Conservation (phyloP, 306 rosid genomes). For the Pyrus betulifolia region DNA sequence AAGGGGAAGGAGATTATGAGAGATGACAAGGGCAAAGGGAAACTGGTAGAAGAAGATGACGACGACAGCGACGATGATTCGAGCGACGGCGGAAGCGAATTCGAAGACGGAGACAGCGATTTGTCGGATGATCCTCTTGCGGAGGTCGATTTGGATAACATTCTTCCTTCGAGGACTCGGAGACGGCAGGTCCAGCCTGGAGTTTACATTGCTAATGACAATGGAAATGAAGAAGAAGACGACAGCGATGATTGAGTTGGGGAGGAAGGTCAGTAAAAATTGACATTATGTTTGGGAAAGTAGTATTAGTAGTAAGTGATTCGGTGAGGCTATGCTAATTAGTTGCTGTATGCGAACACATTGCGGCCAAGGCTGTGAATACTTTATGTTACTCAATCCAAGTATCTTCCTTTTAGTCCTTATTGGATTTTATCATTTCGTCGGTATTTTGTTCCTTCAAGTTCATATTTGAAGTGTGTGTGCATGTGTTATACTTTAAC, state of each 20-base stretch:
- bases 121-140: slow-evolving; percentile 81
- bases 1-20: slow-evolving; percentile 71
- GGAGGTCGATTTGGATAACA: slow-evolving; percentile 89
- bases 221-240: slow-evolving; percentile 17
- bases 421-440: neutral
- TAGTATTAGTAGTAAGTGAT: neutral
- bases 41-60: slow-evolving; percentile 52
- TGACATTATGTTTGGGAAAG: neutral
- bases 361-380: neutral
- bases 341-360: neutral
- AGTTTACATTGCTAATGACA: slow-evolving; percentile 46
- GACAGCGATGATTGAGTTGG: slow-evolving; percentile 46
- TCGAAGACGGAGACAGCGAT: slow-evolving; percentile 53
- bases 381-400: neutral
- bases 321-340: neutral
- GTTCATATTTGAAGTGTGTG: neutral
- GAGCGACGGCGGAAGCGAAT: slow-evolving; percentile 40
- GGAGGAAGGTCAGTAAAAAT: slow-evolving; percentile 42
- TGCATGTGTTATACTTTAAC: neutral
- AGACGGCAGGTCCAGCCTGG: slow-evolving; percentile 55
- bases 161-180: slow-evolving; percentile 88
- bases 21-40: slow-evolving; percentile 80
- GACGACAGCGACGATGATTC: slow-evolving; percentile 33
- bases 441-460: neutral
- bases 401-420: neutral